Evolutionary conservation across 441 rosid genomes (phyloP).

Genomic region (Aquilaria agallochum): DNA sequence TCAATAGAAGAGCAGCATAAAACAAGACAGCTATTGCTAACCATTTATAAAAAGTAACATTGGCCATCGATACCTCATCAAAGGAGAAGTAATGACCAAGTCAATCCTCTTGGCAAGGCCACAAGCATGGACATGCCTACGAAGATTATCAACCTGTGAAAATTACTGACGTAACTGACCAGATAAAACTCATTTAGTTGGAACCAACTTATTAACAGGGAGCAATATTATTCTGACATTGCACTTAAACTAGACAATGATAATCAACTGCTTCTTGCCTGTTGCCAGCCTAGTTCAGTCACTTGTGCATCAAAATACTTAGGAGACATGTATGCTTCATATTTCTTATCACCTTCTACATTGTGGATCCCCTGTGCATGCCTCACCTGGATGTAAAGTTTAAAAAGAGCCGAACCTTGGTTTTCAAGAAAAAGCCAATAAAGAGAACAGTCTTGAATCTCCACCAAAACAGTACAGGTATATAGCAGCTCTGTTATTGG

Average conservation of each 20-base stretch:
- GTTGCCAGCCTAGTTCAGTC: slow-evolving; percentile 92
- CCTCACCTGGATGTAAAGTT: slow-evolving; percentile 79
- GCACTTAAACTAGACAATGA: neutral
- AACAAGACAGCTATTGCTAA: too few species aligned
- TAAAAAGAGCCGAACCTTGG: slow-evolving; percentile 45
- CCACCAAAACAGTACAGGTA: slow-evolving; percentile 38
- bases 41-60: slow-evolving; percentile 3
- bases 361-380: slow-evolving; percentile 98
- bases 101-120: slow-evolving; percentile 83
- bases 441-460: slow-evolving; percentile 41
- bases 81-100: slow-evolving; percentile 76
- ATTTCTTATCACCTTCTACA: slow-evolving; percentile 94
- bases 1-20: too few species aligned
- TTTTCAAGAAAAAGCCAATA: slow-evolving; percentile 45
- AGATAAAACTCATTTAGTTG: neutral
- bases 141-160: slow-evolving; percentile 74
- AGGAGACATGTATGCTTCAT: slow-evolving; percentile 79
- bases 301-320: slow-evolving; percentile 87
- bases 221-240: neutral
- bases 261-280: slow-evolving; percentile 33
- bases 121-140: slow-evolving; percentile 70
- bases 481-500: slow-evolving; percentile 38
- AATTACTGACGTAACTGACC: slow-evolving; percentile 1
- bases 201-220: neutral
- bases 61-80: slow-evolving; percentile 55